Percentiles rank a stretch among this genome's conserved stretches.
Conservation (phyloP, 495 filamentous ascomycete species). For the Trichoderma erinaceum region DNA sequence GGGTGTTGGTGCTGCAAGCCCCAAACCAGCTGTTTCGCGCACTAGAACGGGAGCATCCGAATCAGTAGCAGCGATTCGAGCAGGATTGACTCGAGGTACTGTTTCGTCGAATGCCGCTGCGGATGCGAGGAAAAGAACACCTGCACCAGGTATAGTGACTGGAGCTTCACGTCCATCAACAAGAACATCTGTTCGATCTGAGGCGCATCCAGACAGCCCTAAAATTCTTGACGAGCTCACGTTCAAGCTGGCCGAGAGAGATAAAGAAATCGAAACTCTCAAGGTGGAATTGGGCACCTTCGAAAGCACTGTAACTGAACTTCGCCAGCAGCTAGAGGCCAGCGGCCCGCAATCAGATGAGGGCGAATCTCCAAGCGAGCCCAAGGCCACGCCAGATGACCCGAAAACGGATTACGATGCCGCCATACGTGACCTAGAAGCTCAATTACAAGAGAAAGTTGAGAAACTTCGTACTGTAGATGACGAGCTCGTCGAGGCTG, state of each 20-base stretch:
- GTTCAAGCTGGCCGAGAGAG: slow-evolving; percentile 43
- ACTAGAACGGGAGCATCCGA: slow-evolving; percentile 25
- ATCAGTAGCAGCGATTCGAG: slow-evolving; percentile 24
- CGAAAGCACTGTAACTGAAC: slow-evolving; percentile 36
- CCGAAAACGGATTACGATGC: background rate
- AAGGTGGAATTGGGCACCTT: slow-evolving; percentile 35
- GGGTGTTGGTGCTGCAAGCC: slow-evolving; percentile 24
- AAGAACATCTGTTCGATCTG: slow-evolving; percentile 25
- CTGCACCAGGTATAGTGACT: slow-evolving; percentile 25
- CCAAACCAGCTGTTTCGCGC: slow-evolving; percentile 26
- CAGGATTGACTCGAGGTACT: slow-evolving; percentile 29
- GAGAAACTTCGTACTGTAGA: slow-evolving; percentile 1
- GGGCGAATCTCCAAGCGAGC: slow-evolving; percentile 20
- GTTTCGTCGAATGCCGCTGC: slow-evolving; percentile 28
- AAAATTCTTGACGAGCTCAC: slow-evolving; percentile 50
- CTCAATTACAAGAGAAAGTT: background rate
- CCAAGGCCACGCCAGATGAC: slow-evolving; percentile 11
- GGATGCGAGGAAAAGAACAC: slow-evolving; percentile 47
- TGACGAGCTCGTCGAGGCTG: background rate
- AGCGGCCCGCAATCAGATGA: slow-evolving; percentile 32
- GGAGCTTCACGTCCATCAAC: slow-evolving; percentile 23
- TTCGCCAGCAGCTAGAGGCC: slow-evolving; percentile 17
- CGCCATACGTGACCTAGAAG: slow-evolving; percentile 9
- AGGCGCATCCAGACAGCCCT: slow-evolving; percentile 24
- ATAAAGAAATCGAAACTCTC: slow-evolving; percentile 40